A percentile compares a stretch with the other conserved stretches of the same genome.
These are phyloP conservation scores for Neurospora sp. DNA, from an alignment of 495 filamentous ascomycete species.

Conservation along the genomic window DNA sequence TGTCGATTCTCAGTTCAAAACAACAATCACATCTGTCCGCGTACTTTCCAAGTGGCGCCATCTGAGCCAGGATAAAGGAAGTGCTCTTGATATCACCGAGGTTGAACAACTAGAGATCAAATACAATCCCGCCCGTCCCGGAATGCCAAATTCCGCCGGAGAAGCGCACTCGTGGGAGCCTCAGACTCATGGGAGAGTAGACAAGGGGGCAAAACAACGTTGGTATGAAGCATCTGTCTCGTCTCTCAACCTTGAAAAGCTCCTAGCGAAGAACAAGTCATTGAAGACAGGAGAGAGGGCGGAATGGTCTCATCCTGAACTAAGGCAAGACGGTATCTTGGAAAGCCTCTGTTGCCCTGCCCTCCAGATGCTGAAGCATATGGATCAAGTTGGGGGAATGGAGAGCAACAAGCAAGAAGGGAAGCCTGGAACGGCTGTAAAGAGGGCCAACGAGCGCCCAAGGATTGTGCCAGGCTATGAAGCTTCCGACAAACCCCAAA, in stretches of 20 bases:
- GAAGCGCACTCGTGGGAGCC: background rate
- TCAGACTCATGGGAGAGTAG: background rate
- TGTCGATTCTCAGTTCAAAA: conserved; percentile 4
- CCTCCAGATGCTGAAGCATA: conserved; percentile 20
- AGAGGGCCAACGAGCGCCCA: background rate
- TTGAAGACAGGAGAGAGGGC: conserved; percentile 32
- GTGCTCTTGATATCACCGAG: conserved; percentile 31
- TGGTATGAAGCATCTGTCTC: conserved; percentile 37
- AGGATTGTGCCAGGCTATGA: background rate
- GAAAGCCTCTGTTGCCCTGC: conserved; percentile 21
- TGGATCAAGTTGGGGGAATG: conserved; percentile 25
- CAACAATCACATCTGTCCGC: conserved; percentile 20
- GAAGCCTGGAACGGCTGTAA: background rate
- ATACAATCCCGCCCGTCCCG: background rate
- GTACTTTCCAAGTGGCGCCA: conserved; percentile 21
- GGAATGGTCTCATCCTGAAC: conserved; percentile 20
- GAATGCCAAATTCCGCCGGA: background rate
- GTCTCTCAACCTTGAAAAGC: conserved; percentile 14
- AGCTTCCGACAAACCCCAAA: background rate
- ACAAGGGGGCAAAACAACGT: conserved; percentile 8
- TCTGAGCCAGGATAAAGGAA: conserved; percentile 7
- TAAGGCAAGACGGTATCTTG: conserved; percentile 16
- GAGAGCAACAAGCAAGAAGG: conserved; percentile 18
- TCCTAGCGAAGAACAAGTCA: conserved; percentile 26
- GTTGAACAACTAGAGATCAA: conserved; percentile 26